A percentile compares a stretch with the other conserved stretches of the same genome.
Conservation (phyloP, 1,139 yeast genomes). For the Meyerozyma sp. region DNA sequence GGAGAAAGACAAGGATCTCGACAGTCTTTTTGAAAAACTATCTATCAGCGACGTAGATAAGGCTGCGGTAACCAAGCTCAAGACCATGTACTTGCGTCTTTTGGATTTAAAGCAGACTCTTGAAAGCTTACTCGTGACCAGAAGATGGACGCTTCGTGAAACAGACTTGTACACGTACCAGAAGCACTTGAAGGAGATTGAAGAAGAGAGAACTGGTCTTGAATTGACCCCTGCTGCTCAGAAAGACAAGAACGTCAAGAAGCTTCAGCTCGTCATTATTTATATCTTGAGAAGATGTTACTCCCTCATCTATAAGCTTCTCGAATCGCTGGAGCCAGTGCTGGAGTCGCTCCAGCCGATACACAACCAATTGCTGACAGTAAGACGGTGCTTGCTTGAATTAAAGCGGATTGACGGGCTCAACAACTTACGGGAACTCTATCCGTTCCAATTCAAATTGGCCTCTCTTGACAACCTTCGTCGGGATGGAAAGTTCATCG, state of each 20-base stretch:
- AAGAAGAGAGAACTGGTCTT: conserved; percentile 47
- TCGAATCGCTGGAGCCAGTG: conserved; percentile 92
- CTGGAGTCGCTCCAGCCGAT: conserved; percentile 88
- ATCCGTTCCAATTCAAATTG: conserved; percentile 91
- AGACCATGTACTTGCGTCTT: conserved; percentile 33
- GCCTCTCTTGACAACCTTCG: conserved; percentile 84
- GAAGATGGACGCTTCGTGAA: conserved; percentile 95
- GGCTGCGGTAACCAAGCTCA: conserved; percentile 13
- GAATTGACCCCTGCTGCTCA: neutral
- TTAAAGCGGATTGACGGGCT: conserved; percentile 91
- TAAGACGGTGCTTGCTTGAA: conserved; percentile 81
- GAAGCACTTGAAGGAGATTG: conserved; percentile 64
- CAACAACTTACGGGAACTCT: conserved; percentile 77
- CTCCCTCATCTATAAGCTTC: conserved; percentile 78
- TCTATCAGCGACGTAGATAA: conserved; percentile 15
- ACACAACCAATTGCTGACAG: conserved; percentile 88
- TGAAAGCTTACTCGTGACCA: conserved; percentile 78
- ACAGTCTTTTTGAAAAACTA: conserved; percentile 22
- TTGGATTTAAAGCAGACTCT: conserved; percentile 63
- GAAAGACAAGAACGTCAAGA: conserved; percentile 19
- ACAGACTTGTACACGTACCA: conserved; percentile 87
- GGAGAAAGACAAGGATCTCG: conserved; percentile 51
- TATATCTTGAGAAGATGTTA: conserved; percentile 85
- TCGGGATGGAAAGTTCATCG: conserved; percentile 84
- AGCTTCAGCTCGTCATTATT: conserved; percentile 58